Evolutionary conservation across 441 rosid genomes (phyloP).

Genomic region (Sinapis alba): DNA sequence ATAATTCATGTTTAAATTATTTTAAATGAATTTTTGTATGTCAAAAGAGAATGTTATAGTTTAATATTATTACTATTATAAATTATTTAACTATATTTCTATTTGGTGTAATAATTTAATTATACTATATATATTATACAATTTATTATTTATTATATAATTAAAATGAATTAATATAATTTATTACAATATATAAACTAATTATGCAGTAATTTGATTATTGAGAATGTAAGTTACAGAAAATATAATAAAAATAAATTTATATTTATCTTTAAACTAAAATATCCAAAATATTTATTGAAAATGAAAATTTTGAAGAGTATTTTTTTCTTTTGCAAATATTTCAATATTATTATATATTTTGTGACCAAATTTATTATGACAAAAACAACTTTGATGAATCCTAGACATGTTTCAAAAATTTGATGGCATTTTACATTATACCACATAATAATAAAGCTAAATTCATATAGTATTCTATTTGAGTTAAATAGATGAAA

Average conservation of each 20-base stretch:
- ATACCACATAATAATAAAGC: not conserved
- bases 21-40: too few relatives aligned
- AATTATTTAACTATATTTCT: not conserved
- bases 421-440: not conserved
- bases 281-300: not conserved
- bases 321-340: not conserved
- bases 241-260: too few relatives aligned
- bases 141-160: not conserved
- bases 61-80: not conserved
- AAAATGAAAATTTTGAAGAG: not conserved
- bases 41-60: not conserved
- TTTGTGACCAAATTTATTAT: not conserved
- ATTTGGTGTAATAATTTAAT: not conserved
- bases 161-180: not conserved
- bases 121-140: not conserved
- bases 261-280: not conserved
- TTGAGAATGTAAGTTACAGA: too few relatives aligned
- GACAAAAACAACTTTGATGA: not conserved
- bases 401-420: not conserved
- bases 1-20: not conserved
- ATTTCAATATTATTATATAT: too few relatives aligned
- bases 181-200: not conserved
- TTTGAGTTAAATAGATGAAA: not conserved
- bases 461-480: not conserved
- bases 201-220: not conserved